A percentile compares a stretch with the other conserved stretches of the same genome.
These are phyloP conservation scores for Limtongia smithiae DNA, from an alignment of 805 yeast genomes.

Conservation along the genomic window DNA sequence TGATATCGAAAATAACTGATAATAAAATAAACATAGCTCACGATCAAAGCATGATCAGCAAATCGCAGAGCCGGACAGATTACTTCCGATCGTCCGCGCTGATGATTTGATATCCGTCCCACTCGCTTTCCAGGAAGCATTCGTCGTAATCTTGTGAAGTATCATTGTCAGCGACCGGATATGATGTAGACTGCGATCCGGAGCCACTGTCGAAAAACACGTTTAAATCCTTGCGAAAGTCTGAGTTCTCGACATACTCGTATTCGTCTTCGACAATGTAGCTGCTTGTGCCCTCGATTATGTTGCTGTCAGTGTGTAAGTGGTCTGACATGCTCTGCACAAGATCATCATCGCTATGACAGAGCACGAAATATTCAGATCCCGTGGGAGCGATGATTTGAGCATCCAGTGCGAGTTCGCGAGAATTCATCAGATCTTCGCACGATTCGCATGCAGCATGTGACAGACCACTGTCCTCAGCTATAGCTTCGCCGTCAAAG, in stretches of 20 bases:
- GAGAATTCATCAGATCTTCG: slow-evolving; percentile 8
- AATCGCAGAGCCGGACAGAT: no score
- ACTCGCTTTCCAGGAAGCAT: background rate
- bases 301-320: no score
- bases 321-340: slow-evolving; percentile 1
- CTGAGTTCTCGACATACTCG: background rate
- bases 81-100: background rate
- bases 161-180: background rate
- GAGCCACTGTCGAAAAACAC: background rate
- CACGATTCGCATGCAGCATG: background rate
- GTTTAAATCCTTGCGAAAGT: background rate
- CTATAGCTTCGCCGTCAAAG: background rate
- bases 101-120: background rate
- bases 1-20: no score
- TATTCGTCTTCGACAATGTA: background rate
- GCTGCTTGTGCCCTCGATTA: background rate
- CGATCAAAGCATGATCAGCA: no score
- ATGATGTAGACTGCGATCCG: background rate
- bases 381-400: slow-evolving; percentile 19
- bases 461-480: background rate
- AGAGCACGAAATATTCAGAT: slow-evolving; percentile 16
- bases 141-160: background rate
- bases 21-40: no score
- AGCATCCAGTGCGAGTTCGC: slow-evolving; percentile 16
- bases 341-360: background rate